Evolutionary conservation across 176 grass and related monocot genomes (phyloP), one percentile per base, ranked within the genome.

Genomic region (Poa pratensis): DNA sequence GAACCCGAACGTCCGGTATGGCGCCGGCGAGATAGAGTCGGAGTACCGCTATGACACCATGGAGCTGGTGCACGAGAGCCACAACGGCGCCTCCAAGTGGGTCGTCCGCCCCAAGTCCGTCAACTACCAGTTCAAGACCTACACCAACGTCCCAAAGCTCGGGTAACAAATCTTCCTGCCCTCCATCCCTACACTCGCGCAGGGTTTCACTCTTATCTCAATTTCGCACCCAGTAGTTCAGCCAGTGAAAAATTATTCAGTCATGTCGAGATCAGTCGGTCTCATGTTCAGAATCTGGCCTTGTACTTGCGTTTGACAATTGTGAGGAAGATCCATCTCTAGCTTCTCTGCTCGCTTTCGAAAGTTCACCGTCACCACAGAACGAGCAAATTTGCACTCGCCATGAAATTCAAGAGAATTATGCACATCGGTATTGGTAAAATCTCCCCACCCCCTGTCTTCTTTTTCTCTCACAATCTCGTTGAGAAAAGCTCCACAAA

Each of bases 11-110:
- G 93, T 98, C 9, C 78, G 82, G 85, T 95, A 98, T 32, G 91
- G 90, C 51, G 87, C 90, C 28, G 74, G 75, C 42, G 89, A 92
- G 87, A 95, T 98, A 89, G 89, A 98, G 76, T 91, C 96, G 58
- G 86, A 88, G 67, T 98, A 98, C 93, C 85, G 82, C 67, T 98
- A 98, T 89, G 87, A 95, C 66, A 98, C 96, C 14, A 98, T 93
- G 14, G 93, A 98, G 83, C 82, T 98, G 80, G 96, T 95, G 40
- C 93, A 98, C 87, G 96, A 95, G 87, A 90, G 24, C 80, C 85
- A 80, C 70, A 93, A 93, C 77, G 93, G 96, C 66, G 61, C 89
- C 15, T 95, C 89, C 26, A 80, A 86, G 54, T 98, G 96, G 96
- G 67, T 93, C 58, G 96, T 98, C 34, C 87, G 80, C 82, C 96